Evolutionary conservation across 345 rosid genomes (phyloP).

Genomic region (Brassica incana): DNA sequence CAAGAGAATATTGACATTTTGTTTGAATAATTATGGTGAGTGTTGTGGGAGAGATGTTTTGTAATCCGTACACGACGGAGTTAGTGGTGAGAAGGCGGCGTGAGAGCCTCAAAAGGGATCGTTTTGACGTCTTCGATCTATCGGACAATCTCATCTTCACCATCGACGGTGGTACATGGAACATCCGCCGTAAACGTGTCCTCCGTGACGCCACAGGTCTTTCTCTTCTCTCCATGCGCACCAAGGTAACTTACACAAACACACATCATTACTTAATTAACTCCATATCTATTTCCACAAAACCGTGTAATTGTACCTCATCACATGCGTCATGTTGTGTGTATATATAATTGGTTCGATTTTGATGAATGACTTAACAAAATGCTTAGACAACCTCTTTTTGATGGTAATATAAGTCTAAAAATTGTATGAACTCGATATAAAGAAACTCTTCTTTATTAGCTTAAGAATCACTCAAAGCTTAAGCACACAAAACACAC

Average conservation of each 20-base stretch:
- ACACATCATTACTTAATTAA: neutral
- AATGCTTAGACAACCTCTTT: neutral
- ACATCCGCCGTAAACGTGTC: conserved; percentile 47
- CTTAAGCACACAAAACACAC: too few relatives aligned
- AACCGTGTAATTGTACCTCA: neutral
- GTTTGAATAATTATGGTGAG: conserved; percentile 35
- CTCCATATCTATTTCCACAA: neutral
- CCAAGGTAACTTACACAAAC: conserved; percentile 44
- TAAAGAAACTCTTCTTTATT: too few relatives aligned
- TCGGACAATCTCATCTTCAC: conserved; percentile 56
- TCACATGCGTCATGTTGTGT: conserved; percentile 5
- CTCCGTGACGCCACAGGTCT: conserved; percentile 56
- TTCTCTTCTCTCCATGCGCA: conserved; percentile 54
- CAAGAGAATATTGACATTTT: neutral
- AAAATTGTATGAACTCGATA: too few relatives aligned
- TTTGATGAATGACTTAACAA: neutral
- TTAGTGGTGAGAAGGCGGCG: conserved; percentile 50
- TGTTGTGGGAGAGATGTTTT: conserved; percentile 53
- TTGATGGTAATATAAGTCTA: too few relatives aligned
- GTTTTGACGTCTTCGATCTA: conserved; percentile 49
- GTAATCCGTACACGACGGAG: conserved; percentile 58
- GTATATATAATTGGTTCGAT: too few relatives aligned
- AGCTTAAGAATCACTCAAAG: too few relatives aligned
- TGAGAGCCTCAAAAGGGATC: conserved; percentile 40
- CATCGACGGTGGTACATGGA: conserved; percentile 52